phyloP scores from a whole-genome alignment of 2,329 filamentous ascomycete genomes.

The Aspergillus proliferans region DNA sequence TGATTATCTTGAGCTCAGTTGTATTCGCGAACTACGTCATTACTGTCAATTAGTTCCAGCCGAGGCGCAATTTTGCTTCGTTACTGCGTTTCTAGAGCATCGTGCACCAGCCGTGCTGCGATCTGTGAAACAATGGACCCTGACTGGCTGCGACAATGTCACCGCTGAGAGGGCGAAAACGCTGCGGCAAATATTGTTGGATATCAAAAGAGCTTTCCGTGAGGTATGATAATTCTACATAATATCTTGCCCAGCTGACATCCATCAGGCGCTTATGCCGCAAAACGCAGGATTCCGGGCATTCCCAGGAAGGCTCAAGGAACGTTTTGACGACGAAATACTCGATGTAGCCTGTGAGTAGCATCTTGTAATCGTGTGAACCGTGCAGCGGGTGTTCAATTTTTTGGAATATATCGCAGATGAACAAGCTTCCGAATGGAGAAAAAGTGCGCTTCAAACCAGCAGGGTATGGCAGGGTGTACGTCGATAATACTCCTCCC shows the following conservation, averaged over 20 bases:
- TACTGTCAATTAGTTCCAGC: slow-evolving; percentile 17
- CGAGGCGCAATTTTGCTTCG: slow-evolving; percentile 10
- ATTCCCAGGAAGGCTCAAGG: neutral
- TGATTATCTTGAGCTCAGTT: slow-evolving; percentile 14
- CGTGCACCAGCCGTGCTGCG: slow-evolving; percentile 10
- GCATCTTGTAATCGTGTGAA: neutral
- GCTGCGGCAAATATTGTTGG: slow-evolving; percentile 6
- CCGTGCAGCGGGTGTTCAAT: neutral
- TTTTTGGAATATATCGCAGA: neutral
- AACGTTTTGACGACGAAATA: slow-evolving; percentile 2
- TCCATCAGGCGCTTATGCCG: neutral
- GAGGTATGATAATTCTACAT: slow-evolving; percentile 3
- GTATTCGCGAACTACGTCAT: slow-evolving; percentile 13
- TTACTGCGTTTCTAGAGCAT: slow-evolving; percentile 7
- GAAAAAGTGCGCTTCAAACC: slow-evolving; percentile 3
- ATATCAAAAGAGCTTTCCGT: slow-evolving; percentile 5
- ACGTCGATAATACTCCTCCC: neutral
- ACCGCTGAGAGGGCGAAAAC: slow-evolving; percentile 8
- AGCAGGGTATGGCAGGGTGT: slow-evolving; percentile 8
- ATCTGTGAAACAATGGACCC: slow-evolving; percentile 13
- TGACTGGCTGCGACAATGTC: slow-evolving; percentile 8
- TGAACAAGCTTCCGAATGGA: slow-evolving; percentile 3
- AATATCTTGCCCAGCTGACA: slow-evolving; percentile 1
- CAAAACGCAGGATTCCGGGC: neutral
- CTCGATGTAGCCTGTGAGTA: slow-evolving; percentile 5